Evolutionary conservation across 129 eudicot genomes (phyloP), one percentile per base, ranked within the genome.

Genomic region (Tagetes patula): DNA sequence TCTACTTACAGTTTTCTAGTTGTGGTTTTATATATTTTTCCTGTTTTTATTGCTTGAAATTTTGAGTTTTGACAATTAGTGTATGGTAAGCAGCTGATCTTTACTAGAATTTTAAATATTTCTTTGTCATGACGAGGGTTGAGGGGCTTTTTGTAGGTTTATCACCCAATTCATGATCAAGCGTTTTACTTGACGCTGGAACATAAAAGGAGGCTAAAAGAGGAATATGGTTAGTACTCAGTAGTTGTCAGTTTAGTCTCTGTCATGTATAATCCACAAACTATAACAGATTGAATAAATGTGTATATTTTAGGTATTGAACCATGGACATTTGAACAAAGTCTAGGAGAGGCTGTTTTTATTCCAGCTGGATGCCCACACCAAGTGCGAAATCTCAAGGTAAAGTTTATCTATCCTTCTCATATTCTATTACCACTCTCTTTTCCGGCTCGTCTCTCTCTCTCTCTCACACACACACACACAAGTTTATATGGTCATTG

Each of bases 361-460:
- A 61, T 61, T 61, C 67, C 67, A 11, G 67, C 67, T 61, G 67
- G 67, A 61, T 61, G 67, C 36, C 67, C 67, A 61, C 67, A 61
- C 67, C 67, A 61, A 36, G 67, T 61, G 67, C 67, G 67, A 34
- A 61, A 61, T 61, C 67, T 61, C 45, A 61, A 61, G 67, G 67
- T 61, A 61, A 61, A 36, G 45, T 36, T 61, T 30, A 8, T 5
- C 60, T 14, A 27, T 27, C 9, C 34, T 20, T 48, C 3, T 48
- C 53, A 48, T 48, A 10, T 48, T 48, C 14, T 48, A 48, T 48
- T 10, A 12, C 53, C 9, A 20, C 27, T 20, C 6, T 43, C 48
- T 43, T 43, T 10, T 6, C 48, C 8, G 8, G 48, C 11, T 43
- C 11, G 9, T 54, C 67, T 11, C 45, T 61, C 66, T 33, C 66